These are phyloP conservation scores for Solanum chiquidenum DNA, from an alignment of 257 asterid genomes.

Conservation along the genomic window DNA sequence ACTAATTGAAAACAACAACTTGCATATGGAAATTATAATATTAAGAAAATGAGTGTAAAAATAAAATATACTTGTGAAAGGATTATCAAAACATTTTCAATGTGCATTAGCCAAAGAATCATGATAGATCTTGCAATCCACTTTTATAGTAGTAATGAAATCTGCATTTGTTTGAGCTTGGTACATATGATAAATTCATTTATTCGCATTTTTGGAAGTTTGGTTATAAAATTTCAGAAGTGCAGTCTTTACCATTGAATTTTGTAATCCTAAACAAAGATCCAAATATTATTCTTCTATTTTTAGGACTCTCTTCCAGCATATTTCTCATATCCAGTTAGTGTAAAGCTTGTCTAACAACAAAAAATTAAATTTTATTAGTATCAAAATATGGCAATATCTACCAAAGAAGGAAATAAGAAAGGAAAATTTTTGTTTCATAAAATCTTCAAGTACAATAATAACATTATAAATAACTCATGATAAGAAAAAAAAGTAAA, in stretches of 20 bases:
- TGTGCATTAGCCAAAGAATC: slow-evolving; percentile 18
- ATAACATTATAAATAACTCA: no score
- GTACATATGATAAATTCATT: slow-evolving; percentile 33
- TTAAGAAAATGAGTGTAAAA: background rate
- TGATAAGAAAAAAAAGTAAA: no score
- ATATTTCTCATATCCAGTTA: slow-evolving; percentile 42
- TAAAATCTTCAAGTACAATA: no score
- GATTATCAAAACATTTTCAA: slow-evolving; percentile 36
- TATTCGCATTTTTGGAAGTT: slow-evolving; percentile 15
- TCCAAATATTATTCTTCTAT: slow-evolving; percentile 49
- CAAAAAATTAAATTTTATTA: background rate
- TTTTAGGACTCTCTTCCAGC: slow-evolving; percentile 40
- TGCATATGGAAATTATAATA: background rate
- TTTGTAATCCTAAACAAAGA: slow-evolving; percentile 32
- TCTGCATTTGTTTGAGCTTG: slow-evolving; percentile 23
- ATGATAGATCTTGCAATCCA: slow-evolving; percentile 32
- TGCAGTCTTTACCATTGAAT: slow-evolving; percentile 25
- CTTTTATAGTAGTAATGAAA: slow-evolving; percentile 28
- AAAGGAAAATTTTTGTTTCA: no score
- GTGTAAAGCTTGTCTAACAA: slow-evolving; percentile 34
- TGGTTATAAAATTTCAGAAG: slow-evolving; percentile 33
- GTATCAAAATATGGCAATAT: background rate
- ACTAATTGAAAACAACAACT: background rate
- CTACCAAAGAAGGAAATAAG: background rate
- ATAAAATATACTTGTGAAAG: slow-evolving; percentile 27